phyloP scores from a whole-genome alignment of 2,329 filamentous ascomycete genomes.

The Myriosclerotinia duriaeana region DNA sequence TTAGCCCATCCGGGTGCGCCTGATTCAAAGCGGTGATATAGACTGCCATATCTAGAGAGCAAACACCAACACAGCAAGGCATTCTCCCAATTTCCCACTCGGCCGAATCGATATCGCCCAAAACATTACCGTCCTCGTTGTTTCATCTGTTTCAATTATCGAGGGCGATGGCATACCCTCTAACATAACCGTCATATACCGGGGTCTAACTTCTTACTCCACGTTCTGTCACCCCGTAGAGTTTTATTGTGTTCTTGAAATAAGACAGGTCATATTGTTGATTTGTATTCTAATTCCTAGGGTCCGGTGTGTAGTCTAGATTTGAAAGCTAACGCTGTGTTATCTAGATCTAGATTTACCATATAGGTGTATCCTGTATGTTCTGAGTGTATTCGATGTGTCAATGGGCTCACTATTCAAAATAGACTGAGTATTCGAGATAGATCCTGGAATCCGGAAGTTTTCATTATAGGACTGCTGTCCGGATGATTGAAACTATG shows the following conservation, averaged over 20 bases:
- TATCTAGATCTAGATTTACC: background rate
- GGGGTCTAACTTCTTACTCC: background rate
- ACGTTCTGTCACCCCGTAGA: background rate
- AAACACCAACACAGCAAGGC: background rate
- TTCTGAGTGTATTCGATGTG: background rate
- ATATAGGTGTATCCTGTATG: background rate
- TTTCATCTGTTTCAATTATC: background rate
- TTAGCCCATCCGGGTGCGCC: background rate
- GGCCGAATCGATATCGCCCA: background rate
- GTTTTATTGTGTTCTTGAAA: background rate
- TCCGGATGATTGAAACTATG: background rate
- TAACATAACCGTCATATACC: background rate
- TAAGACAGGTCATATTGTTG: too few relatives aligned
- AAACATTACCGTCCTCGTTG: background rate
- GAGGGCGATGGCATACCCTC: background rate
- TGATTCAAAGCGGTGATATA: background rate
- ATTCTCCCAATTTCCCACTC: too few relatives aligned
- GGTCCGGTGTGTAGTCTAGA: background rate
- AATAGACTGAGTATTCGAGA: background rate
- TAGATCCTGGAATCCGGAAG: background rate
- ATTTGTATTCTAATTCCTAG: background rate
- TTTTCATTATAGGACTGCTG: background rate
- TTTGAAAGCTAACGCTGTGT: background rate
- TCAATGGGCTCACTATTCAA: background rate
- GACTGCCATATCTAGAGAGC: background rate